These are phyloP conservation scores for Fusarium xyrophilum DNA, from an alignment of 2,329 filamentous ascomycete species.

Conservation along the genomic window DNA sequence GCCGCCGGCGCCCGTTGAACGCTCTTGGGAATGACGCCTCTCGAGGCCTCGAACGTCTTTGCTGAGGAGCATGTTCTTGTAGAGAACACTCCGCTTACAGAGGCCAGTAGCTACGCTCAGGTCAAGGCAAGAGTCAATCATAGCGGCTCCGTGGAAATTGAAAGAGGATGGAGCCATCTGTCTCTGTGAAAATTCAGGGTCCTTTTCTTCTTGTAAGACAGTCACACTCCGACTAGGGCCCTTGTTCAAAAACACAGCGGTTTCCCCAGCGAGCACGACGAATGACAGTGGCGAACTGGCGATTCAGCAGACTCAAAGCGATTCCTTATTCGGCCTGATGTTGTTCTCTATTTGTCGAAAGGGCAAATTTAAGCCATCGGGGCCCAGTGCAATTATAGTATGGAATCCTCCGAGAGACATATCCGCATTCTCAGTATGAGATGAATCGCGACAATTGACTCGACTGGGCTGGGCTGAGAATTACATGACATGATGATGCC, in stretches of 20 bases:
- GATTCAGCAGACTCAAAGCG: slow-evolving; percentile 22
- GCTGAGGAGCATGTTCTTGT: slow-evolving; percentile 27
- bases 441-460: slow-evolving; percentile 12
- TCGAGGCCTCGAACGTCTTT: slow-evolving; percentile 12
- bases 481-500: slow-evolving; percentile 22
- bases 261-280: slow-evolving; percentile 31
- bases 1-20: slow-evolving; percentile 24
- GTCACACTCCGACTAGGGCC: slow-evolving; percentile 25
- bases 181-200: slow-evolving; percentile 32
- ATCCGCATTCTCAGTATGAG: slow-evolving; percentile 8
- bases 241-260: slow-evolving; percentile 35
- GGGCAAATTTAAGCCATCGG: slow-evolving; percentile 12
- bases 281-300: slow-evolving; percentile 25
- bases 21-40: slow-evolving; percentile 10
- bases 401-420: slow-evolving; percentile 16
- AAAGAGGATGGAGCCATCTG: slow-evolving; percentile 6
- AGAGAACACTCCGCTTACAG: background rate
- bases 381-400: slow-evolving; percentile 3
- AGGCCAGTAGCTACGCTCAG: slow-evolving; percentile 17
- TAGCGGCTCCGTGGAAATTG: slow-evolving; percentile 28
- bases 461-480: background rate
- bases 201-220: slow-evolving; percentile 38
- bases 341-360: background rate
- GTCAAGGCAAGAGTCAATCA: background rate
- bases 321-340: slow-evolving; percentile 8